Evolutionary conservation across 345 rosid species (phyloP).

Genomic region (Eucalyptus victrix): DNA sequence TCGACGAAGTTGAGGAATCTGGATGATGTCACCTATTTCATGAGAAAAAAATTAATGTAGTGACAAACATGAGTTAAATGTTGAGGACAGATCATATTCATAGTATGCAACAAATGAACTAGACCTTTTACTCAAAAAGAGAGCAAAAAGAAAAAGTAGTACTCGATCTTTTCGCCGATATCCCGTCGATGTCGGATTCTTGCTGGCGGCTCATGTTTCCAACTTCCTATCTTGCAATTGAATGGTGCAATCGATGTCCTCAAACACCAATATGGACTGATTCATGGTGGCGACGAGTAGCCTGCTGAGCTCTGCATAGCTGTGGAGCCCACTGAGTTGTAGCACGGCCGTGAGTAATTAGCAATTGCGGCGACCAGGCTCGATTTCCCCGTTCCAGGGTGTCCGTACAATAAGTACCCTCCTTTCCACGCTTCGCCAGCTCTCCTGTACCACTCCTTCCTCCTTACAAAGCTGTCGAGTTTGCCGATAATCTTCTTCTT

Average conservation of each 20-base stretch:
- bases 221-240: neutral
- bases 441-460: neutral
- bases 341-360: neutral
- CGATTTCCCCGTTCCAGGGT: constrained; percentile 1
- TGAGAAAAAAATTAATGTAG: too few species aligned
- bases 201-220: neutral
- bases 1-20: constrained; percentile 60
- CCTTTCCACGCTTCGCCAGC: neutral
- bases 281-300: neutral
- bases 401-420: neutral
- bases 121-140: neutral
- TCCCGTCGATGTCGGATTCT: neutral
- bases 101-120: neutral
- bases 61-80: too few species aligned
- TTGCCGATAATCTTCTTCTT: neutral
- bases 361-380: constrained; percentile 2
- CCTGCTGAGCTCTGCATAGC: neutral
- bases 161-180: neutral
- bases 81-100: neutral
- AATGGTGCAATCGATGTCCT: constrained; percentile 1
- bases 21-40: constrained; percentile 18
- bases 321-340: neutral
- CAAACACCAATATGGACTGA: constrained; percentile 1
- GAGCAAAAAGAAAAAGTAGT: neutral
- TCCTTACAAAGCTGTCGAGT: neutral